Percentiles rank a stretch among this genome's conserved stretches.
Conservation (phyloP, 164 flowering plant species). For the Magnolia changhungtana region DNA sequence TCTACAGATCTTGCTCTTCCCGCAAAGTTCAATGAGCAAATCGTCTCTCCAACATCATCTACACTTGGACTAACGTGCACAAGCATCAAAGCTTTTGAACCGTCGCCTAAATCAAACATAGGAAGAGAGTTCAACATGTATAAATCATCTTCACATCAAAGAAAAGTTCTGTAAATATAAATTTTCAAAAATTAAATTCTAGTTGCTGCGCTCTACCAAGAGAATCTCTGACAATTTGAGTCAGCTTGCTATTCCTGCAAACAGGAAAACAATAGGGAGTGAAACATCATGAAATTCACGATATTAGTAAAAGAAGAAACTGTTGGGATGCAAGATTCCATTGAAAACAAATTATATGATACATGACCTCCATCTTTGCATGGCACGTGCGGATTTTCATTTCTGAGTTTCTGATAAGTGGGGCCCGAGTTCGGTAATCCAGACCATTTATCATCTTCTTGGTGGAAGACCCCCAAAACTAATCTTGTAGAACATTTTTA, state of each 20-base stretch:
- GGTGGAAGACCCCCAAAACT: background rate
- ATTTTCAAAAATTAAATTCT: background rate
- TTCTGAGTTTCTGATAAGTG: background rate
- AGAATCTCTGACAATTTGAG: conserved; percentile 78
- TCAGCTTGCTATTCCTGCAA: conserved; percentile 86
- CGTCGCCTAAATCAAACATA: conserved; percentile 37
- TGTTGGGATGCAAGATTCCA: background rate
- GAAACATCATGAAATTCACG: conserved; percentile 4
- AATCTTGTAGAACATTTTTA: background rate
- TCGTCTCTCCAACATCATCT: conserved; percentile 65
- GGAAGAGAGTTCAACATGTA: background rate
- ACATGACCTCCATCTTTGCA: background rate
- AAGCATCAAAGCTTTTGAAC: conserved; percentile 76
- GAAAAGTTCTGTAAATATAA: background rate
- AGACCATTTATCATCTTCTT: background rate
- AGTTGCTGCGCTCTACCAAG: conserved; percentile 43
- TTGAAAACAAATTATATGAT: background rate
- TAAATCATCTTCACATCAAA: background rate
- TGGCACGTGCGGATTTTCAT: background rate
- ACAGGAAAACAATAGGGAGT: conserved; percentile 12
- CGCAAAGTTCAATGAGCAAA: conserved; percentile 67
- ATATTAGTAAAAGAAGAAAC: background rate
- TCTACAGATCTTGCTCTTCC: conserved; percentile 66
- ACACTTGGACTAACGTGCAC: conserved; percentile 68
- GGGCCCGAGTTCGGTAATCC: background rate